These are phyloP conservation scores for Forsythia suspensa DNA, from an alignment of 257 asterid species.

Conservation along the genomic window DNA sequence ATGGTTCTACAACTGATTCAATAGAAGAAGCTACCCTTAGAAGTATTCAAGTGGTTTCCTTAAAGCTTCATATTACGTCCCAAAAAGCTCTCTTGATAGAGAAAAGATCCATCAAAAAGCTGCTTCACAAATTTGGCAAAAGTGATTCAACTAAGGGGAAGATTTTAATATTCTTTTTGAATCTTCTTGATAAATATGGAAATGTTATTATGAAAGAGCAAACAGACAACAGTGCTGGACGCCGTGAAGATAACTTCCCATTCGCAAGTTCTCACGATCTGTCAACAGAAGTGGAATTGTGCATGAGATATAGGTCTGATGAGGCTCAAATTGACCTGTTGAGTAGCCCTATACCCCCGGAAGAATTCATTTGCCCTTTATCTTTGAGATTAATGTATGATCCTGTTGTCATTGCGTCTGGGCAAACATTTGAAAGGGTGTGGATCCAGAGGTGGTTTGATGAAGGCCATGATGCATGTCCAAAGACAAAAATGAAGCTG, in stretches of 20 bases:
- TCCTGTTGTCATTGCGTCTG: conserved; percentile 87
- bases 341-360: conserved; percentile 51
- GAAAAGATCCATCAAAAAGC: conserved; percentile 63
- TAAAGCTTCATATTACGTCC: conserved; percentile 62
- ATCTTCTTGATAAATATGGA: conserved; percentile 62
- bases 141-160: conserved; percentile 48
- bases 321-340: conserved; percentile 37
- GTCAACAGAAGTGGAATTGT: conserved; percentile 43
- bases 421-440: conserved; percentile 75
- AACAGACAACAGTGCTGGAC: conserved; percentile 30
- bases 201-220: conserved; percentile 39
- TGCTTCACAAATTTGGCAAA: conserved; percentile 49
- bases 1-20: conserved; percentile 47
- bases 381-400: conserved; percentile 77
- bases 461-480: conserved; percentile 74
- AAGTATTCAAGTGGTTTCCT: conserved; percentile 51
- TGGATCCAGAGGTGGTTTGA: conserved; percentile 92
- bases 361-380: conserved; percentile 74
- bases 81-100: conserved; percentile 64
- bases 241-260: conserved; percentile 29
- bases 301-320: conserved; percentile 27
- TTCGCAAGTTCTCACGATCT: conserved; percentile 25
- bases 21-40: conserved; percentile 45
- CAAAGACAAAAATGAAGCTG: conserved; percentile 55
- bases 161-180: conserved; percentile 54